These are phyloP conservation scores for Aspergillus sp. DNA, from an alignment of 2,329 filamentous ascomycete genomes.

Conservation along the genomic window DNA sequence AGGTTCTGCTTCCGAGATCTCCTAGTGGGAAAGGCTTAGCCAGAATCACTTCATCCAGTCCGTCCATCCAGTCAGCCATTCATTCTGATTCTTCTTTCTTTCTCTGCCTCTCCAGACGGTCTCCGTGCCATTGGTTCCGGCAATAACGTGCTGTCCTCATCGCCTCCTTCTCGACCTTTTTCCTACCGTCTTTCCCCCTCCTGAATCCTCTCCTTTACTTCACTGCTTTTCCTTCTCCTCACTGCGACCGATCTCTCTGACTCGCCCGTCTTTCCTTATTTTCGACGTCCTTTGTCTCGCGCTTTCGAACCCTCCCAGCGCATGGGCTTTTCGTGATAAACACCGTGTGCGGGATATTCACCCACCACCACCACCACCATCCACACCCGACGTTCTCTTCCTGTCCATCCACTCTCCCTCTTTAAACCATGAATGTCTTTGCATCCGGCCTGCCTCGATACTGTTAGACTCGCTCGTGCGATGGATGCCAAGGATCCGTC, in stretches of 20 bases:
- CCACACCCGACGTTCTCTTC: conserved; percentile 11
- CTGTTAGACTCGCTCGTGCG: conserved; percentile 16
- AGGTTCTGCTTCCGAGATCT: not conserved
- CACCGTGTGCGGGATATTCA: conserved; percentile 29
- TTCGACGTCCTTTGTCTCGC: conserved; percentile 4
- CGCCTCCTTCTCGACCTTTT: not conserved
- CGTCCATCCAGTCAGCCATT: too few species aligned
- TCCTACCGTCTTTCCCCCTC: conserved; percentile 2
- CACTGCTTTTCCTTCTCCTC: not conserved
- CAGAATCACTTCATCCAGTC: not conserved
- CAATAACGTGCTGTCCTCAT: not conserved
- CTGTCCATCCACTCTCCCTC: conserved; percentile 14
- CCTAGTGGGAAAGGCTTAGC: not conserved
- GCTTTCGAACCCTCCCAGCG: conserved; percentile 2
- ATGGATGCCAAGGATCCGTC: conserved; percentile 36
- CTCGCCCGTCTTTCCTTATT: conserved; percentile 12
- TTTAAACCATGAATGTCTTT: conserved; percentile 1
- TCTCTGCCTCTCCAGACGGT: too few species aligned
- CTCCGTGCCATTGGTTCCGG: not conserved
- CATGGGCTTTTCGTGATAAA: conserved; percentile 26
- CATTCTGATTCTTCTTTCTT: too few species aligned
- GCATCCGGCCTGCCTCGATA: conserved; percentile 6
- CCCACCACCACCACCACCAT: not conserved
- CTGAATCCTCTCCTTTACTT: conserved; percentile 1
- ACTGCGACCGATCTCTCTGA: conserved; percentile 4